A percentile compares a stretch with the other conserved stretches of the same genome.
Conservation (phyloP, 2,329 filamentous ascomycete genomes). For the Ustulina deusta region DNA sequence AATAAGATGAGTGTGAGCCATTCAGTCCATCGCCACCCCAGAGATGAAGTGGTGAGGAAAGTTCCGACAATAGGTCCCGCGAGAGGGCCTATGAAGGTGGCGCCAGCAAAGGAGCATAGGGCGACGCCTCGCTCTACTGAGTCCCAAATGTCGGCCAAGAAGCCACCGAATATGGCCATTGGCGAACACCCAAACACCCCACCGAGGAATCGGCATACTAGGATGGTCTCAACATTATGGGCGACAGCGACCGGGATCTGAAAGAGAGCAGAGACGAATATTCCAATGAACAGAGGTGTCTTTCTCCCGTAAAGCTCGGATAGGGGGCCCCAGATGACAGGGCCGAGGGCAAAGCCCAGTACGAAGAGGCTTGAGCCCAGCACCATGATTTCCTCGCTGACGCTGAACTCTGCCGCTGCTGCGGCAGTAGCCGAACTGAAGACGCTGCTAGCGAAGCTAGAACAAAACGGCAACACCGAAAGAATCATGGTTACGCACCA, state of each 20-base stretch:
- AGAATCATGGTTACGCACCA: neutral
- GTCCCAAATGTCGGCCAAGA: conserved; percentile 63
- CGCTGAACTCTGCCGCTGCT: conserved; percentile 65
- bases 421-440: conserved; percentile 68
- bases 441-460: conserved; percentile 15
- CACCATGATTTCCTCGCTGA: conserved; percentile 59
- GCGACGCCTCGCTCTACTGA: neutral
- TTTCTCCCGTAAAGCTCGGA: conserved; percentile 63
- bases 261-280: conserved; percentile 43
- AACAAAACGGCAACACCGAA: conserved; percentile 17
- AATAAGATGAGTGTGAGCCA: conserved; percentile 1
- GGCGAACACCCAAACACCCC: conserved; percentile 65
- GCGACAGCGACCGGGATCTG: conserved; percentile 64
- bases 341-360: conserved; percentile 60
- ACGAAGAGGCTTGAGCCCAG: conserved; percentile 66
- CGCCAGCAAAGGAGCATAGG: neutral
- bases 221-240: conserved; percentile 63
- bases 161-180: conserved; percentile 65
- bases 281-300: conserved; percentile 42
- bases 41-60: conserved; percentile 1
- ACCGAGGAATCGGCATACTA: conserved; percentile 72
- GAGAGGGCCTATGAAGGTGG: neutral
- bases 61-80: neutral
- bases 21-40: neutral
- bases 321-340: conserved; percentile 72